phyloP scores from a whole-genome alignment of 257 asterid genomes.

The Catharanthus roseus region DNA sequence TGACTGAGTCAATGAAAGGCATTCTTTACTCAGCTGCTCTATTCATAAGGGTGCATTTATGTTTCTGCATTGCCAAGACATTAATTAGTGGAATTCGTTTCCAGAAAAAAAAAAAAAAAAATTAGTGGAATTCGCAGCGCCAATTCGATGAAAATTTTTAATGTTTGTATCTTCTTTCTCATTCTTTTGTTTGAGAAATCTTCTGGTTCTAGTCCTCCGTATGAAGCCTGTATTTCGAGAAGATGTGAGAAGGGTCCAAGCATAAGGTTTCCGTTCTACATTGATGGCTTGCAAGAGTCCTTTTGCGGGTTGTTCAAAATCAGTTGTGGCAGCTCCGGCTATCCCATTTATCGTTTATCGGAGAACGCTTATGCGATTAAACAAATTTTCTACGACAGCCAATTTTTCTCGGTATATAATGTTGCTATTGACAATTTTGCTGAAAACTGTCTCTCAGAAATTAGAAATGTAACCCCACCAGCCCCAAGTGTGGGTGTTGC shows the following conservation, averaged over 20 bases:
- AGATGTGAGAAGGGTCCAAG: slow-evolving; percentile 36
- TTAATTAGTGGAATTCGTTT: no score
- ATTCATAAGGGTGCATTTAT: no score
- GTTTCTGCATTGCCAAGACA: no score
- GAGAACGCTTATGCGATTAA: slow-evolving; percentile 31
- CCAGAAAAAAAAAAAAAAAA: no score
- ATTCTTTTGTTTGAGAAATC: slow-evolving; percentile 26
- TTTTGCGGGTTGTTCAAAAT: slow-evolving; percentile 45
- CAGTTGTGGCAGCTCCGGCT: slow-evolving; percentile 28
- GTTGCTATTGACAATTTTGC: slow-evolving; percentile 13
- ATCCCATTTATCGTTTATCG: slow-evolving; percentile 28
- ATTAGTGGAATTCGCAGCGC: no score
- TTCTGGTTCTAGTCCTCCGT: slow-evolving; percentile 30
- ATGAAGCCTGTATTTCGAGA: slow-evolving; percentile 36
- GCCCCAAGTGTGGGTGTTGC: neutral
- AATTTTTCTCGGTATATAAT: slow-evolving; percentile 22
- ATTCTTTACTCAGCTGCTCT: no score
- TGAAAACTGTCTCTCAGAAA: slow-evolving; percentile 25
- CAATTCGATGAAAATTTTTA: no score
- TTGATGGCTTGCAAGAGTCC: slow-evolving; percentile 27
- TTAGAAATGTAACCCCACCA: slow-evolving; percentile 26
- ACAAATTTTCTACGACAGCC: slow-evolving; percentile 25
- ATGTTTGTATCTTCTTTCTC: slow-evolving; percentile 21
- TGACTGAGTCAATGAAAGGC: no score
- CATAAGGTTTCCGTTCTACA: slow-evolving; percentile 54